These are phyloP conservation scores for Neoboletus magnificus DNA, from an alignment of 768 basidiomycete species.

Conservation along the genomic window DNA sequence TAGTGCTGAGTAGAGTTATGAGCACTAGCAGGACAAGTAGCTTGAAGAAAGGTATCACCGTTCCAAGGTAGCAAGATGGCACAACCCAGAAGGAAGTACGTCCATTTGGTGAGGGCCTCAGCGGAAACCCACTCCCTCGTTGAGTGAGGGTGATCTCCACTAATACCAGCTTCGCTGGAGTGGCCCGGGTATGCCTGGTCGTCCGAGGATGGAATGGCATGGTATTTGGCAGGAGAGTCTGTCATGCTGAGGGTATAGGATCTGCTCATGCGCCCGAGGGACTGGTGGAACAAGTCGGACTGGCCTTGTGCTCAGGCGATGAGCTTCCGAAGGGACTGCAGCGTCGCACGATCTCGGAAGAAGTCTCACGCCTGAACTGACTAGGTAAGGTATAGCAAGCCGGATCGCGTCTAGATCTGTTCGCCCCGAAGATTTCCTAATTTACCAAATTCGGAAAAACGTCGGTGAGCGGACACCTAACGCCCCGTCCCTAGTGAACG, in stretches of 20 bases:
- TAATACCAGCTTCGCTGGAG: not conserved
- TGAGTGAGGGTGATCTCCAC: slow-evolving; percentile 14
- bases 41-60: slow-evolving; percentile 45
- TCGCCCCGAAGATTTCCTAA: no score
- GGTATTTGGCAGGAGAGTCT: slow-evolving; percentile 13
- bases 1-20: slow-evolving; percentile 49
- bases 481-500: no score
- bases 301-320: not conserved
- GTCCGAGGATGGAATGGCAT: slow-evolving; percentile 21
- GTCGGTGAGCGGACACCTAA: no score
- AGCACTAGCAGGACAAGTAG: not conserved
- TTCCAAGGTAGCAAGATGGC: slow-evolving; percentile 88
- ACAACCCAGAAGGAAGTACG: slow-evolving; percentile 72
- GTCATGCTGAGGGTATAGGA: slow-evolving; percentile 6
- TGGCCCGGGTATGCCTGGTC: slow-evolving; percentile 1
- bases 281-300: not conserved
- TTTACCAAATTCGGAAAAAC: no score
- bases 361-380: no score
- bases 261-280: not conserved
- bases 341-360: no score
- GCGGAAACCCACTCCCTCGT: slow-evolving; percentile 25
- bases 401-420: no score
- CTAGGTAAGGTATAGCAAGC: no score
- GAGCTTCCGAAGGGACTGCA: no score
- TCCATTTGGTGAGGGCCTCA: slow-evolving; percentile 52